Conservation (phyloP, 2,329 filamentous ascomycete genomes). For the Botrytis byssoidea region DNA sequence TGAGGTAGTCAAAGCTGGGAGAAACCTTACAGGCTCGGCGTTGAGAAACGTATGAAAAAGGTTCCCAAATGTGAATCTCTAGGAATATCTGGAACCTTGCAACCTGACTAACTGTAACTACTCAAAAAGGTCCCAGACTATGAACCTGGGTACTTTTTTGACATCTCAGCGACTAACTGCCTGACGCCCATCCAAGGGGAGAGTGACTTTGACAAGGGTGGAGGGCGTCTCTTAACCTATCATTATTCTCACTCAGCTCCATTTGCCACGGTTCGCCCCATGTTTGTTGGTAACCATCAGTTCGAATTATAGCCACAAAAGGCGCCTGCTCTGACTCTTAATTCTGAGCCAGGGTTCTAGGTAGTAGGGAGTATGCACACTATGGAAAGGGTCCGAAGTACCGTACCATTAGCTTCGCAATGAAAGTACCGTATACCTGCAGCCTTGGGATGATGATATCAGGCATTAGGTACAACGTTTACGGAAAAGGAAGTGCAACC, state of each 20-base stretch:
- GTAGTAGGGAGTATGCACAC: neutral
- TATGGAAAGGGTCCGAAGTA: slow-evolving; percentile 4
- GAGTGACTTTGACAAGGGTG: neutral
- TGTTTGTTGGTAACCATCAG: slow-evolving; percentile 1
- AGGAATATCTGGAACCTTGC: slow-evolving; percentile 14
- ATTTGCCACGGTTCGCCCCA: slow-evolving; percentile 13
- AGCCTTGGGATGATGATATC: slow-evolving; percentile 5
- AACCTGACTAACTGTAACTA: slow-evolving; percentile 7
- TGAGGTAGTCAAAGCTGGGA: slow-evolving; percentile 18
- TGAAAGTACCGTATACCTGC: neutral
- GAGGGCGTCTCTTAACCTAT: slow-evolving; percentile 14
- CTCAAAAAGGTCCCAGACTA: neutral
- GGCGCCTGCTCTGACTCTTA: slow-evolving; percentile 13
- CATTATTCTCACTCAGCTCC: slow-evolving; percentile 4
- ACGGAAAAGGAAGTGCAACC: neutral
- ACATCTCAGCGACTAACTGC: neutral
- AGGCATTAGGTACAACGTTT: neutral
- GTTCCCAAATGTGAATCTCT: slow-evolving; percentile 8
- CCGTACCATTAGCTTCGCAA: neutral
- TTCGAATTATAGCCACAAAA: slow-evolving; percentile 15
- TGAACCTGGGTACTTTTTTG: slow-evolving; percentile 3
- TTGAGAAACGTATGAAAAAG: neutral
- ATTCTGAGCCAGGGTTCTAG: neutral
- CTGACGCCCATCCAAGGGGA: neutral
- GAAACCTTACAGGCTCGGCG: slow-evolving; percentile 10